Base-by-base conservation (phyloP, 1,284 basidiomycete species). In the Wallemia ichthyophaga region DNA sequence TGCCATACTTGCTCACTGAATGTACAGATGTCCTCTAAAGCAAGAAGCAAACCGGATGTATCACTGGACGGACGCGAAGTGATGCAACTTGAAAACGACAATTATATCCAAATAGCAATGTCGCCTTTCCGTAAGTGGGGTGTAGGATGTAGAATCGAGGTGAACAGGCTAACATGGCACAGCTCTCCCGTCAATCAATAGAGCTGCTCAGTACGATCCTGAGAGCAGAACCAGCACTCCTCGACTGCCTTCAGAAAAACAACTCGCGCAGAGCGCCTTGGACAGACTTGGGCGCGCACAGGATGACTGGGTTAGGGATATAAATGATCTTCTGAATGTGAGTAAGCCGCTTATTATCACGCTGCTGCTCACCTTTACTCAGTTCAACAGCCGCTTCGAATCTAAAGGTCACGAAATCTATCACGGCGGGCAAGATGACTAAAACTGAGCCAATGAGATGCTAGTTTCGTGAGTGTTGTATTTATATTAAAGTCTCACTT, bases 241-340 rank as follows among this genome's bases (percentile, higher is more conserved):
- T 25, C 60, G 58, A 13, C 60, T 31, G 25, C 23, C 33, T 28
- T 28, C 37, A n/a, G 55, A 27, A 58, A 32, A 27, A 32, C 55
- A n/a, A 32, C 57, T 26, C 26, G 57, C 27, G 37, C 55, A 21
- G 17, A 25, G n/a, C 17, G 27, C 25, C 23, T 48, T 56, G 25
- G 61, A 71, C 64, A 75, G 78, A 68, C 72, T 73, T 25, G 79
- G 83, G 0, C 83, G 84, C 5, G 83, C 83, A 65, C 85, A 86
- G 64, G 85, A 89, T 64, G 85, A 88, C 65, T 96, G 91, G 91
- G 87, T 95, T 24, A 74, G 85, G 61, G 92, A 96, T 68, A 94
- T 96, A 71, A 95, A 95, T 56, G 65, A 64, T 2, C 63, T 71
- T 62, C 64, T 72, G 31, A 66, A 56, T 21, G 55, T 56, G 25